Evolutionary conservation across 345 rosid genomes (phyloP), one percentile per base, ranked within the genome.

Genomic region (Barbarea vulgaris): DNA sequence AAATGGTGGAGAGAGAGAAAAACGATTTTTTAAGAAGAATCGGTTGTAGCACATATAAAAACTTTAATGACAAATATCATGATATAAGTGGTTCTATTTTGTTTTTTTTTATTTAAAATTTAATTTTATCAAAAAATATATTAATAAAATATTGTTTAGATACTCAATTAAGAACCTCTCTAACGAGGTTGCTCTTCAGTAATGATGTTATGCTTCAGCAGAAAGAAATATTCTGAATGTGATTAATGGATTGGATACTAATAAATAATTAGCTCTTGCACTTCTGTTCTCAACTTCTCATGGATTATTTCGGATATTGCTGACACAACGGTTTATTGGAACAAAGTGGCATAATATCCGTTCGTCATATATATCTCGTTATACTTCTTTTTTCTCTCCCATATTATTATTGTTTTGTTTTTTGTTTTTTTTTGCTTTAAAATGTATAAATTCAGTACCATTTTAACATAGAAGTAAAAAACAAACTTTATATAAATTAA

Each of bases 261-360:
- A 2, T 9, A 33, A 62, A 19, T 34, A 34, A n/a, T n/a, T n/a
- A 67, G 54, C 39, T 37, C 9, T 39, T 69, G 64, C 10, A 55
- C 37, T 41, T 55, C 6, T 37, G 52, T 41, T 69, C 9, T 37
- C 65, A 60, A 37, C 65, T 21, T 61, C 21, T 27, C 27, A 9
- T 56, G 24, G 51, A 56, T 74, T 56, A 37, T 55, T 46, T 74
- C 34, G 51, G 72, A 46, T 55, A 11, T 55, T 28, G 64, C 41
- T 53, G 63, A 53, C 52, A 39, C 39, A 41, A 41, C 21, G 31
- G 57, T 41, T 69, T 54, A 69, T 41, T 67, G 60, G 60, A 67
- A 36, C 50, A 67, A 52, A 52, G 61, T 69, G 53, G 64, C 41
- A 68, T 19, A 17, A 41, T 17, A 54, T 62, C 9, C 73, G 39